These are phyloP conservation scores for Omphalotus guepiniiformis DNA, from an alignment of 768 basidiomycete genomes.

Conservation along the genomic window DNA sequence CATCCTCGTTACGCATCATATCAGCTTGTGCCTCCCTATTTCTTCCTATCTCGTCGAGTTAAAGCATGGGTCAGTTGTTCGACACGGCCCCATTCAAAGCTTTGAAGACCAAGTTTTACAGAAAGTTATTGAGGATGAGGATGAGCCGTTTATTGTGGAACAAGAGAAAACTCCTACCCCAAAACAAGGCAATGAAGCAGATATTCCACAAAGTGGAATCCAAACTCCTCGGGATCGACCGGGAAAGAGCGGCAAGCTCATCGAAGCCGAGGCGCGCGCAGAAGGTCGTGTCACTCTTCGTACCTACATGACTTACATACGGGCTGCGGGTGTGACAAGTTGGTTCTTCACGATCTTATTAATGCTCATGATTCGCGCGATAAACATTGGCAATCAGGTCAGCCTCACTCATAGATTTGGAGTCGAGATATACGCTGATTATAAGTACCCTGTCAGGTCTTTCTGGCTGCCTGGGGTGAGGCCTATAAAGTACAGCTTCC, in stretches of 20 bases:
- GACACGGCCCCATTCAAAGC: conserved; percentile 47
- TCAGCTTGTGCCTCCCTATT: conserved; percentile 63
- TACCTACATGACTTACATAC: conserved; percentile 62
- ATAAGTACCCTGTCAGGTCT: conserved; percentile 38
- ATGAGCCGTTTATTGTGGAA: conserved; percentile 31
- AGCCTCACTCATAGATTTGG: neutral
- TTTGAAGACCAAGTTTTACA: conserved; percentile 40
- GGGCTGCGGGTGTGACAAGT: conserved; percentile 50
- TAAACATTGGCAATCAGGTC: conserved; percentile 59
- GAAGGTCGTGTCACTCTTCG: conserved; percentile 57
- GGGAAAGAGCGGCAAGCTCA: conserved; percentile 43
- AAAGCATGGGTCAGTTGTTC: conserved; percentile 40
- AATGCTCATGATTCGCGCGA: conserved; percentile 49
- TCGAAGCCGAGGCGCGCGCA: conserved; percentile 61
- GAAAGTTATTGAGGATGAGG: conserved; percentile 42
- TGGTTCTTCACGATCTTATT: conserved; percentile 53
- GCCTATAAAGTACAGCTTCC: conserved; percentile 44
- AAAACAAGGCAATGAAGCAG: conserved; percentile 32
- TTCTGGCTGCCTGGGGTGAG: conserved; percentile 65
- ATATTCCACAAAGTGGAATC: conserved; percentile 12
- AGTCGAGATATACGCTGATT: neutral
- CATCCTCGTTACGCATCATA: conserved; percentile 82
- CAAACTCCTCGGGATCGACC: neutral
- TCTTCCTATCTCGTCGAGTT: conserved; percentile 68
- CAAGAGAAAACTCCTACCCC: conserved; percentile 13